Evolutionary conservation across 2,329 filamentous ascomycete genomes (phyloP).

Genomic region (Epichloe sibirici): DNA sequence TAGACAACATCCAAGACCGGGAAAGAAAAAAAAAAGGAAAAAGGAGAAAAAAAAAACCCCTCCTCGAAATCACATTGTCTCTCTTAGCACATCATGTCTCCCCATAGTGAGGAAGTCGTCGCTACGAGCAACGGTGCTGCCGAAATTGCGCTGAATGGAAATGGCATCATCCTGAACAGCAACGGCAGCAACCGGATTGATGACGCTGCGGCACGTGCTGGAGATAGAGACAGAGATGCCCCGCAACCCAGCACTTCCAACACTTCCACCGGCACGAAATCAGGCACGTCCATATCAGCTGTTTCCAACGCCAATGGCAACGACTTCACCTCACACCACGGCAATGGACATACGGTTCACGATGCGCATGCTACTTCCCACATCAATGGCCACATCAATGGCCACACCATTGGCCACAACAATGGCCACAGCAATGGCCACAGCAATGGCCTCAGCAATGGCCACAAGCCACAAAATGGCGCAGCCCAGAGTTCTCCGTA

Average conservation of each 20-base stretch:
- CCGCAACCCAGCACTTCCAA: conserved; percentile 5
- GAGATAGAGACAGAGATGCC: conserved; percentile 1
- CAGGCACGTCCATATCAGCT: background rate
- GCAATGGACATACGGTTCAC: background rate
- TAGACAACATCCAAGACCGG: too few relatives aligned
- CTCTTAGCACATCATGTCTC: conserved; percentile 17
- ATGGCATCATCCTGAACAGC: conserved; percentile 4
- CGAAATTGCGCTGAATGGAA: conserved; percentile 6
- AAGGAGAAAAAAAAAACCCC: too few relatives aligned
- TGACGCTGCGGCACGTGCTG: background rate
- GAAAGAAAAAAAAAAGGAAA: too few relatives aligned
- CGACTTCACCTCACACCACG: background rate
- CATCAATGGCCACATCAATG: background rate
- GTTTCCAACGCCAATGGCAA: conserved; percentile 10
- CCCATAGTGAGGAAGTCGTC: conserved; percentile 21
- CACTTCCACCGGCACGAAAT: conserved; percentile 6
- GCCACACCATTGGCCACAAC: background rate
- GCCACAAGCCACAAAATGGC: conserved; percentile 13
- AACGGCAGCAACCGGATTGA: background rate
- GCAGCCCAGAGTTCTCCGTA: conserved; percentile 13
- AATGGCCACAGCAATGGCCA: conserved; percentile 8
- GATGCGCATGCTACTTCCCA: conserved; percentile 6
- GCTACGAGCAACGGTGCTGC: conserved; percentile 16
- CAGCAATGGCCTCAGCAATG: conserved; percentile 5
- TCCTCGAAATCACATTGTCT: background rate